Percentiles rank a stretch among this genome's conserved stretches.
Conservation (phyloP, 2,329 filamentous ascomycete genomes). For the Diaporthe destruens region DNA sequence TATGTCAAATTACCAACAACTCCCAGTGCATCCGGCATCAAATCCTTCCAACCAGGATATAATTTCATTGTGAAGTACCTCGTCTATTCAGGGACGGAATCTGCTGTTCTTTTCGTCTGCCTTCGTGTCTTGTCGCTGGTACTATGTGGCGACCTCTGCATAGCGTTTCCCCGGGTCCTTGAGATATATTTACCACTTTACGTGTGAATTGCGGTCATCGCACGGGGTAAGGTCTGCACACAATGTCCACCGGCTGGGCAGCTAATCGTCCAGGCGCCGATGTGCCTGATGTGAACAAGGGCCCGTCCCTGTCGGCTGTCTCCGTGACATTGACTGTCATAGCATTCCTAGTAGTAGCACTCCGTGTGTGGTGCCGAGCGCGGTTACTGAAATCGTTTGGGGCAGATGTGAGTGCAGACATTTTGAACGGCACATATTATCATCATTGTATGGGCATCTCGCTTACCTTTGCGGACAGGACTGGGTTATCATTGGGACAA, state of each 20-base stretch:
- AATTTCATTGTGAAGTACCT: neutral
- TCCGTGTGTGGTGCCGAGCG: slow-evolving; percentile 1
- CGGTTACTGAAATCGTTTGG: neutral
- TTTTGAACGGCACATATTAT: neutral
- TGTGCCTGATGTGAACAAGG: slow-evolving; percentile 9
- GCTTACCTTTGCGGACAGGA: neutral
- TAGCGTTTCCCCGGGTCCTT: neutral
- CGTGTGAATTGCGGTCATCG: neutral
- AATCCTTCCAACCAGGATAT: neutral
- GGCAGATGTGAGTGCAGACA: slow-evolving; percentile 4
- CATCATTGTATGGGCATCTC: neutral
- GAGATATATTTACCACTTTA: neutral
- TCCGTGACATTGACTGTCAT: neutral
- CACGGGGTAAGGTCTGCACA: neutral
- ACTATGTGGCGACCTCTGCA: too few relatives aligned
- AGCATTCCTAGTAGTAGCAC: neutral
- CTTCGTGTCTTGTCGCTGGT: neutral
- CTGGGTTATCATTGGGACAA: slow-evolving; percentile 6
- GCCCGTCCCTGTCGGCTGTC: neutral
- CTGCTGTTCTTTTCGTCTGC: too few relatives aligned
- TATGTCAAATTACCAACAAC: neutral
- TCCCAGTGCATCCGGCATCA: neutral
- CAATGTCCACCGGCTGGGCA: slow-evolving; percentile 5
- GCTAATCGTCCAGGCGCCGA: slow-evolving; percentile 8
- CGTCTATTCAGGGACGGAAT: neutral